These are phyloP conservation scores for Leptographium radiaticola DNA, from an alignment of 2,329 filamentous ascomycete species.

Conservation along the genomic window DNA sequence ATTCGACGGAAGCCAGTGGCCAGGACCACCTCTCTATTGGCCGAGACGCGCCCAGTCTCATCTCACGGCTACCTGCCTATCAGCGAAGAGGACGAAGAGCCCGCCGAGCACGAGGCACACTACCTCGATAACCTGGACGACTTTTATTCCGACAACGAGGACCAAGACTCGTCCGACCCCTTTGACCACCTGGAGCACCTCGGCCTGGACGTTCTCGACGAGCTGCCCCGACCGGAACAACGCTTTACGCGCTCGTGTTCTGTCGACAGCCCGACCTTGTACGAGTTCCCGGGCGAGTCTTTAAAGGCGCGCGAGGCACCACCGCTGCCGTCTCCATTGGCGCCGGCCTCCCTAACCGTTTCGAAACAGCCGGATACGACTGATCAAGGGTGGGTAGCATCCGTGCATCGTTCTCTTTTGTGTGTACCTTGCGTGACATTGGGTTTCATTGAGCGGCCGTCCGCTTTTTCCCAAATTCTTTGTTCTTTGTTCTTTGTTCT, in stretches of 20 bases:
- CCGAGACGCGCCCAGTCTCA: conserved; percentile 20
- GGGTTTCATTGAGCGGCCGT: no score
- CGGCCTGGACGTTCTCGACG: conserved; percentile 20
- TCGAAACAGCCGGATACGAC: not conserved
- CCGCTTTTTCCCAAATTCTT: no score
- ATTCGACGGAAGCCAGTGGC: conserved; percentile 52
- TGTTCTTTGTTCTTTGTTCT: no score
- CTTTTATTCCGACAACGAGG: not conserved
- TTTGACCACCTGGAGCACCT: not conserved
- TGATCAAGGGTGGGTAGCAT: conserved; percentile 1
- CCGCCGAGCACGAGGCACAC: not conserved
- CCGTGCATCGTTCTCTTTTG: not conserved
- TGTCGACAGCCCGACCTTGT: conserved; percentile 48
- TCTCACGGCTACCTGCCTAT: not conserved
- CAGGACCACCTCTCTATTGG: conserved; percentile 40
- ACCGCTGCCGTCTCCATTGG: conserved; percentile 4
- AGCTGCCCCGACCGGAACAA: conserved; percentile 35
- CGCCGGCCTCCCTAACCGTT: conserved; percentile 5
- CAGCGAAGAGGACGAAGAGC: not conserved
- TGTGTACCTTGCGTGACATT: not conserved
- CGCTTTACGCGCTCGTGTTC: conserved; percentile 42
- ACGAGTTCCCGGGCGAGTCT: conserved; percentile 35
- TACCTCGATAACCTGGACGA: not conserved
- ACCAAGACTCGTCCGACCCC: not conserved
- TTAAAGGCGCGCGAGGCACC: not conserved